Conservation (phyloP, 2,329 filamentous ascomycete genomes). For the Fusarium illudens region DNA sequence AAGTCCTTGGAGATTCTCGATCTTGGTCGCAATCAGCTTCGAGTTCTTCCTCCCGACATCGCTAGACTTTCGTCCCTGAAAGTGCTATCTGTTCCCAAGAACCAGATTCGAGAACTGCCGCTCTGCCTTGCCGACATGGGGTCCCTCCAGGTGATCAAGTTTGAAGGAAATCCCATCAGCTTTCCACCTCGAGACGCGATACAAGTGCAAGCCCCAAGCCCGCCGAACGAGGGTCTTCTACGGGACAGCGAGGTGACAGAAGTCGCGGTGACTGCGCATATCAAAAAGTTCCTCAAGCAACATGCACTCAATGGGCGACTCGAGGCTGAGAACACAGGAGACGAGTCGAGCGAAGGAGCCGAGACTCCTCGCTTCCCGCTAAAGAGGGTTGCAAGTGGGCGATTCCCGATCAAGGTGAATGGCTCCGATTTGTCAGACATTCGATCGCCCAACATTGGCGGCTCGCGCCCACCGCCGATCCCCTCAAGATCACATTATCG, state of each 20-base stretch:
- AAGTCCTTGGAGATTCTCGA: constrained; percentile 91
- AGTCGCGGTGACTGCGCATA: constrained; percentile 65
- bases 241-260: constrained; percentile 71
- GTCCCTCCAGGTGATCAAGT: constrained; percentile 86
- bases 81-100: constrained; percentile 87
- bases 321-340: constrained; percentile 64
- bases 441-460: constrained; percentile 71
- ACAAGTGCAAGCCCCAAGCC: constrained; percentile 64
- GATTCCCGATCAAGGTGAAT: constrained; percentile 77
- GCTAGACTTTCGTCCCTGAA: constrained; percentile 84
- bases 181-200: constrained; percentile 79
- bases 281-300: constrained; percentile 68
- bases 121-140: constrained; percentile 88
- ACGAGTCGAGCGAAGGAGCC: constrained; percentile 75
- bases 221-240: constrained; percentile 62
- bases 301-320: constrained; percentile 60
- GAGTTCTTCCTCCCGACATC: constrained; percentile 79
- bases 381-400: constrained; percentile 69
- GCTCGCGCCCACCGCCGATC: constrained; percentile 74
- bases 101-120: constrained; percentile 85
- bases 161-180: constrained; percentile 85
- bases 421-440: constrained; percentile 73
- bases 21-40: constrained; percentile 87
- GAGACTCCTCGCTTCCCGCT: constrained; percentile 80
- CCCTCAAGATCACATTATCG: constrained; percentile 81